These are phyloP conservation scores for Neurospora pannonica DNA, from an alignment of 495 filamentous ascomycete species.

Conservation along the genomic window DNA sequence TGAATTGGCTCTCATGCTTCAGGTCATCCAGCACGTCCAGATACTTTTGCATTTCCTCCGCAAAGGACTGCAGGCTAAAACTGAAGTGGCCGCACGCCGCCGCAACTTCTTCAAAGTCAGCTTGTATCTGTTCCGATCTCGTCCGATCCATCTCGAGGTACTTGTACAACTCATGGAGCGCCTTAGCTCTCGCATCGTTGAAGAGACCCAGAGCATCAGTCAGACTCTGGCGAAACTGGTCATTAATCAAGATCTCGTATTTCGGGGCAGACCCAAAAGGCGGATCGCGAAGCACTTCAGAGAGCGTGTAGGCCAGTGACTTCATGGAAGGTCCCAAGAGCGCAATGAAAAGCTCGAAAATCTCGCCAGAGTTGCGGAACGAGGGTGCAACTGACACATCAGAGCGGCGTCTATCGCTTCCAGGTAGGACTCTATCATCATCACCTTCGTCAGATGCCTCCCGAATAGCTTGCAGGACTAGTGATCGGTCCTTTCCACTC, in stretches of 20 bases:
- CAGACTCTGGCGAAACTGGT: constrained; percentile 68
- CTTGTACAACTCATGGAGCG: constrained; percentile 69
- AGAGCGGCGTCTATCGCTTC: neutral
- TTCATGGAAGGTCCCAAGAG: constrained; percentile 92
- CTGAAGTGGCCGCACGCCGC: constrained; percentile 94
- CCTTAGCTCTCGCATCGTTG: constrained; percentile 58
- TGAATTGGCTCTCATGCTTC: constrained; percentile 52
- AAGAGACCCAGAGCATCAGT: constrained; percentile 72
- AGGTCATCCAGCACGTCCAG: constrained; percentile 79
- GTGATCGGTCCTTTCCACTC: constrained; percentile 18
- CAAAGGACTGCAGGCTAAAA: constrained; percentile 79
- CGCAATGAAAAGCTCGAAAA: constrained; percentile 79
- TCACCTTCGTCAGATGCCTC: constrained; percentile 55
- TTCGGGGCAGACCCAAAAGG: constrained; percentile 61
- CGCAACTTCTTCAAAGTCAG: constrained; percentile 91
- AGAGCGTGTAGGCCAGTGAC: constrained; percentile 81
- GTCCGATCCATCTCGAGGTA: constrained; percentile 58
- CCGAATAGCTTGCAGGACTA: constrained; percentile 51
- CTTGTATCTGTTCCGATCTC: constrained; percentile 62
- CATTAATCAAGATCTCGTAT: constrained; percentile 62
- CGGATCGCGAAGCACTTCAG: constrained; percentile 77
- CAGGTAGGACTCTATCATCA: constrained; percentile 29
- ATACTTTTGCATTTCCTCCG: constrained; percentile 75
- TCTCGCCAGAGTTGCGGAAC: constrained; percentile 55
- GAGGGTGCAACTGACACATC: constrained; percentile 18